These are phyloP conservation scores for Neophaeococcomyces mojaviensis DNA, from an alignment of 2,329 filamentous ascomycete genomes.

Conservation along the genomic window DNA sequence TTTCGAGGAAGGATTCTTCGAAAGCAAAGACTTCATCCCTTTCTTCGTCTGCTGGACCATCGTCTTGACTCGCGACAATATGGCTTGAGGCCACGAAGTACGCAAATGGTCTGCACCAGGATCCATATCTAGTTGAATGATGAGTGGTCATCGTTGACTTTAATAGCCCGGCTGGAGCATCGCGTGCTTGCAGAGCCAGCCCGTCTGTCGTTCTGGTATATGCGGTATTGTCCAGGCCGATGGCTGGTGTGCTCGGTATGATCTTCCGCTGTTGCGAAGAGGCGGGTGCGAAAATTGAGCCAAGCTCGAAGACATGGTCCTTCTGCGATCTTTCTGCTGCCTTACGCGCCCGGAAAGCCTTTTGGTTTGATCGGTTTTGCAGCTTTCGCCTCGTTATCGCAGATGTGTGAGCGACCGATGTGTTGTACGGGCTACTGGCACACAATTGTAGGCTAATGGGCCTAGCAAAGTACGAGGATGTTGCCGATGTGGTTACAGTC, in stretches of 20 bases:
- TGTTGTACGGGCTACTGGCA: too few relatives aligned
- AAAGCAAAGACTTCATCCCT: too few relatives aligned
- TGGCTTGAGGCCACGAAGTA: background rate
- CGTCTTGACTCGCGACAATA: too few relatives aligned
- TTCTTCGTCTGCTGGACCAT: too few relatives aligned
- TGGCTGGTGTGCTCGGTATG: background rate
- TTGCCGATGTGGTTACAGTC: too few relatives aligned
- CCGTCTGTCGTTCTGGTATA: too few relatives aligned
- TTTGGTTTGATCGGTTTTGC: conserved; percentile 42
- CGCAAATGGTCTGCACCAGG: background rate
- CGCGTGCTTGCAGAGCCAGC: too few relatives aligned
- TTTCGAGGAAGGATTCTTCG: too few relatives aligned
- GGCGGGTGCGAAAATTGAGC: background rate
- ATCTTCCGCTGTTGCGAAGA: background rate
- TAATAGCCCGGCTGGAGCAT: background rate
- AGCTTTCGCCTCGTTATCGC: conserved; percentile 27
- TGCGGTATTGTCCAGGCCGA: too few relatives aligned
- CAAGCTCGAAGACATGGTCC: background rate
- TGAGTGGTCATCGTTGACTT: background rate
- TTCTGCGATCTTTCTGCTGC: background rate
- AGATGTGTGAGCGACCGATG: background rate
- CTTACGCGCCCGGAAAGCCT: conserved; percentile 24
- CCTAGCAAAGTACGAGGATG: too few relatives aligned
- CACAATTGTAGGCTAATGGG: too few relatives aligned
- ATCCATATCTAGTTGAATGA: background rate